Conservation (phyloP, 176 grass and related monocot genomes). For the Pharus latifolius region DNA sequence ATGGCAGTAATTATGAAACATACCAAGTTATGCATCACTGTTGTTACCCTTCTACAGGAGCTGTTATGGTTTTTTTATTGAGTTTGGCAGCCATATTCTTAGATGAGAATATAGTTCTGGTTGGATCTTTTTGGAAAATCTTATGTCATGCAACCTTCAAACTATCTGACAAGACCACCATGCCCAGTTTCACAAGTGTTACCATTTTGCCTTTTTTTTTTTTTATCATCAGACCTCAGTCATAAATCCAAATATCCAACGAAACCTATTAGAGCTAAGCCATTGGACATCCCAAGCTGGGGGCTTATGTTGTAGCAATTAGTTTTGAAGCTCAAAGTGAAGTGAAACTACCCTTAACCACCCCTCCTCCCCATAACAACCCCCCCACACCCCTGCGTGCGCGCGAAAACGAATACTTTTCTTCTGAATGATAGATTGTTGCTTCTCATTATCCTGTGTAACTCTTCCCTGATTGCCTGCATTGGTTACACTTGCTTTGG, state of each 20-base stretch:
- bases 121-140: background rate
- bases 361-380: too few species aligned
- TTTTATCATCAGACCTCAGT: background rate
- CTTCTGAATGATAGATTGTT: background rate
- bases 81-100: background rate
- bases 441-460: background rate
- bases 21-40: background rate
- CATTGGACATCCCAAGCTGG: background rate
- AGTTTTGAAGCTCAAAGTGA: background rate
- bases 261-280: background rate
- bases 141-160: background rate
- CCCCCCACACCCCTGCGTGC: too few species aligned
- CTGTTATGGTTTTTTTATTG: background rate
- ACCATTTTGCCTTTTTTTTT: background rate
- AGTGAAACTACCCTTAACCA: too few species aligned
- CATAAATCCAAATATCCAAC: background rate
- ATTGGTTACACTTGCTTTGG: background rate
- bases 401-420: too few species aligned
- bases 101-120: background rate
- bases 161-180: background rate
- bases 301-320: background rate
- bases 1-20: background rate
- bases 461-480: background rate
- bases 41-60: background rate
- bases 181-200: background rate